A percentile compares a stretch with the other conserved stretches of the same genome.
Evolutionary conservation across 345 rosid species (phyloP).

Genomic region (Eucalyptus coolabah): DNA sequence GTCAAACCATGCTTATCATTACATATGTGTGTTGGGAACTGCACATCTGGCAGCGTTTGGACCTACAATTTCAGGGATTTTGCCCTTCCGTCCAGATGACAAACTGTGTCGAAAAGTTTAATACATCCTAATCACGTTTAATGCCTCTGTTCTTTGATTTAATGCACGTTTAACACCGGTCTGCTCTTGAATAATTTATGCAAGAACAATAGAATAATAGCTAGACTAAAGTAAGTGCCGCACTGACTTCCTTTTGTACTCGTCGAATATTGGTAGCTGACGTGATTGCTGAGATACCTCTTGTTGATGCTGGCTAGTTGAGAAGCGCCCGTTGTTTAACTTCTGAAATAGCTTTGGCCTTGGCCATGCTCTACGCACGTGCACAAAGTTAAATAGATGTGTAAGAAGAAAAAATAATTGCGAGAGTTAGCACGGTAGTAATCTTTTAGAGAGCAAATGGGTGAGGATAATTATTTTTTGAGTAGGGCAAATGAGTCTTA

Average conservation of each 20-base stretch:
- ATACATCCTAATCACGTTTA: not conserved
- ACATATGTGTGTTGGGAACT: not conserved
- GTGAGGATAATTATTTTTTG: not conserved
- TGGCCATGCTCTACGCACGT: not conserved
- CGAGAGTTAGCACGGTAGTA: not conserved
- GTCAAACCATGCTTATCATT: not conserved
- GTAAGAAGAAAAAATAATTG: not conserved
- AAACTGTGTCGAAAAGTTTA: not conserved
- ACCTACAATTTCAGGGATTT: not conserved
- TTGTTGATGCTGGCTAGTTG: not conserved
- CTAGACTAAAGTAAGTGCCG: not conserved
- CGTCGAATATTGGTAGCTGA: not conserved
- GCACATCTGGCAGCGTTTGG: not conserved
- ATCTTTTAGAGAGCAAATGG: not conserved
- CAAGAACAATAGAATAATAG: not conserved
- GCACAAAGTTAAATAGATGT: not conserved
- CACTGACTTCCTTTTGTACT: not conserved
- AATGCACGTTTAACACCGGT: not conserved
- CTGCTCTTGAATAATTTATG: not conserved
- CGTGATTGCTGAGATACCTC: not conserved
- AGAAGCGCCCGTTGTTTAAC: not conserved
- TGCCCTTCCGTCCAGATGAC: not conserved
- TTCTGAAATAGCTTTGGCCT: not conserved
- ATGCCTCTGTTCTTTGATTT: not conserved
- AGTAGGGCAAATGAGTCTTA: not conserved